phyloP scores from a whole-genome alignment of 768 basidiomycete species.

The Lentinula edodes region DNA sequence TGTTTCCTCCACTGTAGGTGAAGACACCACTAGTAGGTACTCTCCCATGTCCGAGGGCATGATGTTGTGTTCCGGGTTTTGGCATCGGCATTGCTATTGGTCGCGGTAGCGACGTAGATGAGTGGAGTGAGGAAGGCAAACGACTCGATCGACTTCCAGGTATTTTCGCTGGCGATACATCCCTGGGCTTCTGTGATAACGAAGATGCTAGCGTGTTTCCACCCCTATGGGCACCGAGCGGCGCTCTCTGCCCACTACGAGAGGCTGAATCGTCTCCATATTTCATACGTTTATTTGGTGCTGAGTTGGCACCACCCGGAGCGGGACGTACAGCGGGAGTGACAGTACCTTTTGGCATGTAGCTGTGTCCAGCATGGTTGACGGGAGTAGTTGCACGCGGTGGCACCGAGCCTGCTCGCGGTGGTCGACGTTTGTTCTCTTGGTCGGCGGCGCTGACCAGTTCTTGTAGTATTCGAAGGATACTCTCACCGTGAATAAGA shows the following conservation, averaged over 20 bases:
- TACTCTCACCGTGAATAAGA: slow-evolving; percentile 78
- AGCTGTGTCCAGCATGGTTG: slow-evolving; percentile 22
- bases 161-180: slow-evolving; percentile 48
- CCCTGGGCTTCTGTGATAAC: slow-evolving; percentile 13
- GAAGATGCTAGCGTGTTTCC: slow-evolving; percentile 20
- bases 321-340: slow-evolving; percentile 62
- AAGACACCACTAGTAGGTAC: slow-evolving; percentile 26
- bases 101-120: slow-evolving; percentile 29
- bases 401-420: slow-evolving; percentile 54
- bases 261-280: slow-evolving; percentile 34
- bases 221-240: slow-evolving; percentile 36
- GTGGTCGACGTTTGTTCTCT: slow-evolving; percentile 48
- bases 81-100: slow-evolving; percentile 45
- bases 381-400: slow-evolving; percentile 58
- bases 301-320: slow-evolving; percentile 39
- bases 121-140: slow-evolving; percentile 18
- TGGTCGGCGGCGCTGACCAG: slow-evolving; percentile 67
- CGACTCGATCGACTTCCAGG: slow-evolving; percentile 18
- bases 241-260: slow-evolving; percentile 26
- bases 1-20: neutral
- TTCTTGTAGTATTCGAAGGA: slow-evolving; percentile 75
- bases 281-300: slow-evolving; percentile 60
- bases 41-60: slow-evolving; percentile 51
- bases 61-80: slow-evolving; percentile 45
- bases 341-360: slow-evolving; percentile 40